These are phyloP conservation scores for Punctularia strigosozonata DNA, from an alignment of 768 basidiomycete species.

Conservation along the genomic window DNA sequence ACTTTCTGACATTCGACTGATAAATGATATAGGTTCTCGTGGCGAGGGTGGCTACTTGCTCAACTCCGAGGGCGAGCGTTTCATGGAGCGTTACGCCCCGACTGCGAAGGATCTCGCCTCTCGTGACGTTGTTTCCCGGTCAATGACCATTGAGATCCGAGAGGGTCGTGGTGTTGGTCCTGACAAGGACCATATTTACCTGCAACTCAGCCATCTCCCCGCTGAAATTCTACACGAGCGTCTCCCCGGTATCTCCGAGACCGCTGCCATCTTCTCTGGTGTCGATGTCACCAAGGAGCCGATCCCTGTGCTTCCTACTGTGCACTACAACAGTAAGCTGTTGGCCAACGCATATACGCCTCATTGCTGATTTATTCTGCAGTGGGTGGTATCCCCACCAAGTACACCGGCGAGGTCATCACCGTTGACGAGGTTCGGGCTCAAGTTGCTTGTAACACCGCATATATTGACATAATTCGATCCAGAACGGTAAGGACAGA, in stretches of 20 bases:
- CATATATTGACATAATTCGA: not conserved
- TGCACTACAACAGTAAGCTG: conserved; percentile 92
- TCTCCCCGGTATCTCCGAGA: conserved; percentile 98
- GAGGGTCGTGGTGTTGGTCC: conserved; percentile 98
- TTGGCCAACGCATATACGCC: not conserved
- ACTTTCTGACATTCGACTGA: not conserved
- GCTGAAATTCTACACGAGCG: conserved; percentile 93
- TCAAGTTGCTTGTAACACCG: conserved; percentile 7
- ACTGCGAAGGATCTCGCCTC: conserved; percentile 99
- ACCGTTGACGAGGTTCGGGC: conserved; percentile 73
- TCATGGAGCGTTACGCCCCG: conserved; percentile 99
- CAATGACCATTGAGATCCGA: conserved; percentile 97
- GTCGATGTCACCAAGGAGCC: conserved; percentile 99
- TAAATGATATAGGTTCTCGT: conserved; percentile 62
- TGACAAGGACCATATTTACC: conserved; percentile 93
- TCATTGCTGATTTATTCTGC: conserved; percentile 7
- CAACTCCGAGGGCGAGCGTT: conserved; percentile 97
- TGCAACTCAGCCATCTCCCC: conserved; percentile 96
- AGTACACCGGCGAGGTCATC: conserved; percentile 94
- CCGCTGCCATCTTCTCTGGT: conserved; percentile 96
- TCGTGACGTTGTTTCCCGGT: conserved; percentile 97
- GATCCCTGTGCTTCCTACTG: conserved; percentile 95
- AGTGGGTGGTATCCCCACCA: conserved; percentile 99
- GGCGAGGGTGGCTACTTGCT: conserved; percentile 98
- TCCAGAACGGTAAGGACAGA: conserved; percentile 75